phyloP scores from a whole-genome alignment of 1,284 basidiomycete genomes.

The Meira nashicola region DNA sequence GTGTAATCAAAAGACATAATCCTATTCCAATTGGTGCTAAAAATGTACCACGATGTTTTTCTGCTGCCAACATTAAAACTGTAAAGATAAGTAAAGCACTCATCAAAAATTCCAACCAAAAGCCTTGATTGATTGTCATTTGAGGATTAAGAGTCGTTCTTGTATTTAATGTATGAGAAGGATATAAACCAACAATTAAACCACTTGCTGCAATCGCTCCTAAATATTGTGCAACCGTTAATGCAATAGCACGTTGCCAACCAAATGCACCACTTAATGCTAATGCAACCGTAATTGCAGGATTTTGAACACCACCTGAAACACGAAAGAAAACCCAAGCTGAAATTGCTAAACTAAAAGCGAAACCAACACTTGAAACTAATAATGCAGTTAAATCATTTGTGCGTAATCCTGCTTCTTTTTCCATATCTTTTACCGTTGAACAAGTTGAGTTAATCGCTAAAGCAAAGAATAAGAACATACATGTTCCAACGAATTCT shows the following conservation, averaged over 20 bases:
- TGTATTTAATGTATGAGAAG: constrained; percentile 15
- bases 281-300: constrained; percentile 10
- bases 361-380: constrained; percentile 57
- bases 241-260: constrained; percentile 11
- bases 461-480: constrained; percentile 48
- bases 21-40: constrained; percentile 70
- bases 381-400: constrained; percentile 29
- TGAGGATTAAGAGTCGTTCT: constrained; percentile 13
- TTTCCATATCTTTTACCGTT: constrained; percentile 3
- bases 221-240: constrained; percentile 22
- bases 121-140: constrained; percentile 23
- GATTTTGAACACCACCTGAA: constrained; percentile 48
- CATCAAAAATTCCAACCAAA: constrained; percentile 27
- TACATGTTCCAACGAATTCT: constrained; percentile 57
- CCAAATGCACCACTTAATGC: constrained; percentile 14
- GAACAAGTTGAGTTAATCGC: constrained; percentile 33
- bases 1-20: constrained; percentile 20
- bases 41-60: constrained; percentile 64
- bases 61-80: constrained; percentile 32
- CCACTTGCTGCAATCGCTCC: constrained; percentile 31
- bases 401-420: not conserved
- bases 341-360: constrained; percentile 56
- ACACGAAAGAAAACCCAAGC: constrained; percentile 54
- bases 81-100: constrained; percentile 26
- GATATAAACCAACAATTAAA: constrained; percentile 19